Conservation (phyloP, 768 basidiomycete genomes). For the Infundibulicybe gibba region DNA sequence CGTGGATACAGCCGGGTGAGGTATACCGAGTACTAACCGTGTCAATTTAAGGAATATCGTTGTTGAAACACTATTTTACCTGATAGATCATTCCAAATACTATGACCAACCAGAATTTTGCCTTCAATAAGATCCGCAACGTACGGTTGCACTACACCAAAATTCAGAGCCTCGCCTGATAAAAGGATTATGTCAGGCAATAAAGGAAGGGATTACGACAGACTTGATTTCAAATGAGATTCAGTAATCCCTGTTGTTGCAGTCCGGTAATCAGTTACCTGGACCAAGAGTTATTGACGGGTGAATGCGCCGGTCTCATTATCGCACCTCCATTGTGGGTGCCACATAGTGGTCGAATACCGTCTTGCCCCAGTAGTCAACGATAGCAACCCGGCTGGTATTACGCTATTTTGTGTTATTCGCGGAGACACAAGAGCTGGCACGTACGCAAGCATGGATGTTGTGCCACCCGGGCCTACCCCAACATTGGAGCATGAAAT, state of each 20-base stretch:
- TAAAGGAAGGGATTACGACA: conserved; percentile 9
- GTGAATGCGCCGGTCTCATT: not conserved
- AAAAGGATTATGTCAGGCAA: conserved; percentile 1
- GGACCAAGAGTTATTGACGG: conserved; percentile 11
- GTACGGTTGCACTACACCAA: conserved; percentile 60
- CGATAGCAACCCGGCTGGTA: conserved; percentile 42
- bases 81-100: conserved; percentile 78
- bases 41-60: conserved; percentile 1
- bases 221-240: conserved; percentile 36
- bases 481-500: conserved; percentile 72
- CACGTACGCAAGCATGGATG: conserved; percentile 78
- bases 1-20: conserved; percentile 73
- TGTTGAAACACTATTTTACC: conserved; percentile 38
- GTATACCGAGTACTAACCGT: conserved; percentile 67
- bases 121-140: conserved; percentile 66
- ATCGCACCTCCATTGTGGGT: conserved; percentile 49
- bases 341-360: conserved; percentile 63
- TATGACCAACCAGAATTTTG: conserved; percentile 73
- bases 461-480: conserved; percentile 77
- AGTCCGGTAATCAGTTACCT: conserved; percentile 74
- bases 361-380: conserved; percentile 53
- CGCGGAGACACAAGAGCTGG: conserved; percentile 1
- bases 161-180: conserved; percentile 49
- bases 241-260: conserved; percentile 52
- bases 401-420: not conserved